Evolutionary conservation across 768 basidiomycete genomes (phyloP).

Genomic region (Auricularia heimuer): DNA sequence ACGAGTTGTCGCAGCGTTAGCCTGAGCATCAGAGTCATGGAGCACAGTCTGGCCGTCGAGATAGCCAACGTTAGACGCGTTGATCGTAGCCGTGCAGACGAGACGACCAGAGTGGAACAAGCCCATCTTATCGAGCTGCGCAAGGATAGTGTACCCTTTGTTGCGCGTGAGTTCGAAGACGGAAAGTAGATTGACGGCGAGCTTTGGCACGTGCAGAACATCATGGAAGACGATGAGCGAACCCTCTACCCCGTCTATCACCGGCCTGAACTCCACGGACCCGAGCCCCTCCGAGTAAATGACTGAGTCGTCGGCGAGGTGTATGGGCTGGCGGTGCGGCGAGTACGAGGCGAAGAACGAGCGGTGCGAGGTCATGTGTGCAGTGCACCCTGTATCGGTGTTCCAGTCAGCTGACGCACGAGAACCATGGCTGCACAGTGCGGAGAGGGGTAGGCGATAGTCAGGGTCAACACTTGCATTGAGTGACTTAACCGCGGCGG

Average conservation of each 20-base stretch:
- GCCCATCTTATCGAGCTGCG: neutral
- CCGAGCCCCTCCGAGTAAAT: slow-evolving; percentile 20
- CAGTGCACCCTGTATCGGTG: slow-evolving; percentile 24
- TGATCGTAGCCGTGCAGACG: neutral
- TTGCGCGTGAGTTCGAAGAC: slow-evolving; percentile 11
- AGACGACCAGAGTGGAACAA: neutral
- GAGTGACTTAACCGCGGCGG: too few species aligned
- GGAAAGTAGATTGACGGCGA: slow-evolving; percentile 13
- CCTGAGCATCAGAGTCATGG: neutral
- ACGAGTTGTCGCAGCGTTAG: neutral
- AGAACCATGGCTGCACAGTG: too few species aligned
- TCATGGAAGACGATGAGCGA: neutral
- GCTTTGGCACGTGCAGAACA: slow-evolving; percentile 17
- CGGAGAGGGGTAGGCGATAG: too few species aligned
- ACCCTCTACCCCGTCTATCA: slow-evolving; percentile 3
- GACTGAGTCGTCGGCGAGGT: slow-evolving; percentile 16
- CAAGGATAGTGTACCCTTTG: slow-evolving; percentile 1
- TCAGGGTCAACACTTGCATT: too few species aligned
- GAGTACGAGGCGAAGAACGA: slow-evolving; percentile 17
- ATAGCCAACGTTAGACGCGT: neutral
- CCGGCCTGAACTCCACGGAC: slow-evolving; percentile 16
- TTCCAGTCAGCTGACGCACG: slow-evolving; percentile 15
- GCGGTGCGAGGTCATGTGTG: slow-evolving; percentile 25
- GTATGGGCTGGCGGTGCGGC: slow-evolving; percentile 14
- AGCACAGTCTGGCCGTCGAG: neutral